Conservation (phyloP, 495 filamentous ascomycete genomes). For the Xylaria palmicola region DNA sequence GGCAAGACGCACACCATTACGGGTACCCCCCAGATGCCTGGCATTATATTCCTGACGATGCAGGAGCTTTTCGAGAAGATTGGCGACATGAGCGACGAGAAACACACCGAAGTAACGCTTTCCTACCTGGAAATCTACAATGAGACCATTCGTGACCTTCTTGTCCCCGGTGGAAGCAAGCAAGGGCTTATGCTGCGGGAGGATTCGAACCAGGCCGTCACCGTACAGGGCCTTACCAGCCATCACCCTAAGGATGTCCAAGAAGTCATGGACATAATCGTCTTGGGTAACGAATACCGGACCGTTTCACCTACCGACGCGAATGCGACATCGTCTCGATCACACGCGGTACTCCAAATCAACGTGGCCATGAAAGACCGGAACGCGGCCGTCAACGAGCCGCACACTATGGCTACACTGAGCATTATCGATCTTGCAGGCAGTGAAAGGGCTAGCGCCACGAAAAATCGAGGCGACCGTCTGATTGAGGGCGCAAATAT, state of each 20-base stretch:
- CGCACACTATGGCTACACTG: conserved; percentile 94
- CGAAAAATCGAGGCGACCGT: conserved; percentile 92
- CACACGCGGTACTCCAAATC: conserved; percentile 98
- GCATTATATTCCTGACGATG: conserved; percentile 98
- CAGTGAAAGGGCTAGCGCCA: conserved; percentile 93
- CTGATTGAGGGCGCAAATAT: conserved; percentile 96
- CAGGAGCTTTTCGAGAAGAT: conserved; percentile 97
- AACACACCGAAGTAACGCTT: conserved; percentile 84
- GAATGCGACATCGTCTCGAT: conserved; percentile 96
- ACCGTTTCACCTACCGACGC: conserved; percentile 97
- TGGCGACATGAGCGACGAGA: conserved; percentile 77
- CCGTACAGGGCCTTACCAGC: conserved; percentile 87
- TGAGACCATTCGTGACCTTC: conserved; percentile 93
- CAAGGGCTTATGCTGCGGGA: conserved; percentile 89
- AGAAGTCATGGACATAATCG: conserved; percentile 99
- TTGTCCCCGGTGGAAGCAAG: conserved; percentile 84
- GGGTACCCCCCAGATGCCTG: conserved; percentile 89
- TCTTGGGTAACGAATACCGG: conserved; percentile 88
- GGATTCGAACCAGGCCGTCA: conserved; percentile 90
- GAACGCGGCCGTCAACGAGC: conserved; percentile 90
- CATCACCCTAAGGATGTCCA: conserved; percentile 82
- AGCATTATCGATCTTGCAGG: conserved; percentile 98
- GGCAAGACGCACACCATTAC: conserved; percentile 98
- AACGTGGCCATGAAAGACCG: conserved; percentile 92
- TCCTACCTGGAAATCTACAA: conserved; percentile 99